Evolutionary conservation across 208 protist species (phyloP).

Genomic region (Wallacemonas sp.): DNA sequence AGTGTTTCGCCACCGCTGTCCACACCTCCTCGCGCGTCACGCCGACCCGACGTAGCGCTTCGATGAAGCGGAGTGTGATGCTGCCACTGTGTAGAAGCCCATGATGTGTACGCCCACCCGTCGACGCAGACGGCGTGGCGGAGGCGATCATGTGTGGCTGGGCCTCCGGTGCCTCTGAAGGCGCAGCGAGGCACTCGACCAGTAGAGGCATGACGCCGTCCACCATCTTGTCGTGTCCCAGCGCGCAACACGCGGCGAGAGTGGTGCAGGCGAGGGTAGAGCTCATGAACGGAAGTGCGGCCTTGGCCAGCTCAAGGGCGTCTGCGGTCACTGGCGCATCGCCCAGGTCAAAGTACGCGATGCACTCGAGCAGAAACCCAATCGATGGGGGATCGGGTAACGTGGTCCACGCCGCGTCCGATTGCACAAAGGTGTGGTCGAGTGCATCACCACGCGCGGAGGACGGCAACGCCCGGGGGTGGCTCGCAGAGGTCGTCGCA

Average conservation of each 20-base stretch:
- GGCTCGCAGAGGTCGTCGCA: neutral
- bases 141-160: too few species aligned
- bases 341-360: constrained; percentile 76
- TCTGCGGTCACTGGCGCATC: constrained; percentile 43
- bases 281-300: constrained; percentile 51
- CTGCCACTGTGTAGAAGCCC: constrained; percentile 18
- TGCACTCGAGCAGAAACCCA: constrained; percentile 63
- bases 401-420: neutral
- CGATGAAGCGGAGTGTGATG: constrained; percentile 31
- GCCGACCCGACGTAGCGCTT: constrained; percentile 38
- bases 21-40: constrained; percentile 72
- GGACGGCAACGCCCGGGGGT: neutral
- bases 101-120: neutral
- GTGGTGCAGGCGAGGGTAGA: constrained; percentile 48
- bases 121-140: constrained; percentile 3
- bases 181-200: constrained; percentile 23
- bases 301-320: constrained; percentile 54
- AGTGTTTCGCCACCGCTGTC: constrained; percentile 72
- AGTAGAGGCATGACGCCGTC: constrained; percentile 56
- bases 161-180: too few species aligned
- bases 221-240: constrained; percentile 53
- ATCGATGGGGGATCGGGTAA: constrained; percentile 48
- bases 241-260: constrained; percentile 64
- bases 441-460: constrained; percentile 1
- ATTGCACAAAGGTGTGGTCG: neutral